Evolutionary conservation across 192 early-diverging fungal species (phyloP).

Genomic region (Kappamyces sp.): DNA sequence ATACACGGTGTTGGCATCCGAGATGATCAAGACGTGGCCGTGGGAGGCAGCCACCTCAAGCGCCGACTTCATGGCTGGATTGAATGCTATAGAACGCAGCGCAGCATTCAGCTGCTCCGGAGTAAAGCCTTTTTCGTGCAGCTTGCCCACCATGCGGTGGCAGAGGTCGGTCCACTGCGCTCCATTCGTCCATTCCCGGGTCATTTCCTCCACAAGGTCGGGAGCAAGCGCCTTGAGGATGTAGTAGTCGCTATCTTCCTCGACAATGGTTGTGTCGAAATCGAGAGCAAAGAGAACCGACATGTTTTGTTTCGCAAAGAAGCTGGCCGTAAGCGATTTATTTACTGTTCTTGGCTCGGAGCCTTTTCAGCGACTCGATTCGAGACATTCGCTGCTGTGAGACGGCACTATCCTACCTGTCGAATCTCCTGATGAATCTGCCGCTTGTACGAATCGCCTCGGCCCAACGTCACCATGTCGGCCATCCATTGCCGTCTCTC

Average conservation of each 20-base stretch:
- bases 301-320: background rate
- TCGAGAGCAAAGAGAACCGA: slow-evolving; percentile 26
- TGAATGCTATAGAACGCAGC: slow-evolving; percentile 22
- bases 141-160: slow-evolving; percentile 23
- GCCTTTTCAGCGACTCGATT: no score
- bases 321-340: no score
- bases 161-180: slow-evolving; percentile 35
- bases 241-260: slow-evolving; percentile 29
- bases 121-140: slow-evolving; percentile 18
- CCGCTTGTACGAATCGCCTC: slow-evolving; percentile 29
- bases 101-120: slow-evolving; percentile 20
- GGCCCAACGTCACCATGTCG: slow-evolving; percentile 44
- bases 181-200: slow-evolving; percentile 6
- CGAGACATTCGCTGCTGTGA: slow-evolving; percentile 2
- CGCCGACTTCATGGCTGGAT: slow-evolving; percentile 12
- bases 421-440: slow-evolving; percentile 41
- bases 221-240: slow-evolving; percentile 25
- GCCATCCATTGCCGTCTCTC: slow-evolving; percentile 45
- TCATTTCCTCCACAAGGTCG: slow-evolving; percentile 16
- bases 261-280: slow-evolving; percentile 36
- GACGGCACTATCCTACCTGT: slow-evolving; percentile 9
- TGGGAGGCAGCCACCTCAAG: background rate
- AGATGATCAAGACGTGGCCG: slow-evolving; percentile 12
- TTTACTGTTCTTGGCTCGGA: no score
- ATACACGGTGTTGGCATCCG: slow-evolving; percentile 37